Percentiles rank a stretch among this genome's conserved stretches.
phyloP scores from a whole-genome alignment of 192 early-diverging fungal species.

The Coemansia sp. region DNA sequence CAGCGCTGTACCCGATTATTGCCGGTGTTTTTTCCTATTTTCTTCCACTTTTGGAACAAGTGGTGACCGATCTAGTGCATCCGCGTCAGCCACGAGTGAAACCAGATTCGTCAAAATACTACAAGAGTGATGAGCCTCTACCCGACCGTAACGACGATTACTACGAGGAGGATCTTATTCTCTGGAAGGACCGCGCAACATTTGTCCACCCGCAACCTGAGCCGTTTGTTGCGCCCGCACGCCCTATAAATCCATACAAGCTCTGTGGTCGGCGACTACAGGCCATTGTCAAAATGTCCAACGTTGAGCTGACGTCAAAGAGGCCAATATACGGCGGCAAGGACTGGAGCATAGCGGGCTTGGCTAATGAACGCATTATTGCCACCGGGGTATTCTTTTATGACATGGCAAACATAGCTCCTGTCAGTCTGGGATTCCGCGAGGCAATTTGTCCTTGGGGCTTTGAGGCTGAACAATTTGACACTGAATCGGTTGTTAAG shows the following conservation, averaged over 20 bases:
- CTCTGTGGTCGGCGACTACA: constrained; percentile 51
- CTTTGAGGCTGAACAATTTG: not conserved
- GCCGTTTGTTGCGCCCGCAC: constrained; percentile 32
- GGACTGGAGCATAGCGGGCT: too few relatives aligned
- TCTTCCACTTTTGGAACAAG: constrained; percentile 60
- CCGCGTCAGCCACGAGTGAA: not conserved
- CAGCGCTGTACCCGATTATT: too few relatives aligned
- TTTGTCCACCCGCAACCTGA: constrained; percentile 10
- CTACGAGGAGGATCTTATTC: not conserved
- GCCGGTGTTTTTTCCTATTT: too few relatives aligned
- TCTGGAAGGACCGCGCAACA: not conserved
- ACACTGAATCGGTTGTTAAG: not conserved
- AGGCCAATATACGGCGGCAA: too few relatives aligned
- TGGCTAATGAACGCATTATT: too few relatives aligned
- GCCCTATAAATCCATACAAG: constrained; percentile 18
- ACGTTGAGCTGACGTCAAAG: too few relatives aligned
- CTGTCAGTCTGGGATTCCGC: constrained; percentile 62
- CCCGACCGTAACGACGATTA: not conserved
- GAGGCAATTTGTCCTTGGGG: not conserved
- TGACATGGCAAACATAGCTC: constrained; percentile 54
- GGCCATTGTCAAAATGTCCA: constrained; percentile 21
- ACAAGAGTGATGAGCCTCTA: too few relatives aligned
- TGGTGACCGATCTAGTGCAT: constrained; percentile 17
- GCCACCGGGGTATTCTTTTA: too few relatives aligned
- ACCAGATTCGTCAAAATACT: not conserved